Evolutionary conservation across 2,329 filamentous ascomycete genomes (phyloP), one percentile per base, ranked within the genome.

Genomic region (Fonsecaea pedrosoi): DNA sequence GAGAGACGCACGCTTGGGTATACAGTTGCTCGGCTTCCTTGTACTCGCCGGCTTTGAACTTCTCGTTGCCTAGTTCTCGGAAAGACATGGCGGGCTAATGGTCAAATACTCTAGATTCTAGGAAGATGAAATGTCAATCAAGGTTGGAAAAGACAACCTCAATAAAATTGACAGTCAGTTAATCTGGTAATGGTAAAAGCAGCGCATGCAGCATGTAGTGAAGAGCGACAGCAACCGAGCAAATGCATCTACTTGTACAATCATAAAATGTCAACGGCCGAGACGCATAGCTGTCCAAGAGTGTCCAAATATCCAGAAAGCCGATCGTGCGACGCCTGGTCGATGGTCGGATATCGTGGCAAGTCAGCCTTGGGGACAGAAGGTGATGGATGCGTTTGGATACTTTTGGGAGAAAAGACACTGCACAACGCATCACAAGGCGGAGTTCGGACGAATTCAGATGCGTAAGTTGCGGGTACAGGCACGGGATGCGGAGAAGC

Each of bases 21-120:
- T 78, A 83, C 56, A 77, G 73, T n/a, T 82, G 78, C 73, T 83
- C 81, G 18, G 81, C 81, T 21, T 80, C 80, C 58, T 73, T 76
- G 70, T 77, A 82, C 54, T 82, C 77, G 13, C 79, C 80, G 37
- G 78, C 75, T 64, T 82, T 82, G 75, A 77, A 83, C 71, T 79
- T 78, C 71, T 79, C 75, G 64, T 83, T 82, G 64, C 80, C 81
- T 69, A 78, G 80, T 56, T 79, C 75, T 13, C 66, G 63, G 35
- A 66, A 67, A 13, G 66, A 69, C 59, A 61, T 61, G 45, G 6
- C 38, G 9, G 48, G 5, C 10, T 30, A 21, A 38, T 48, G 18
- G 35, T 38, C 34, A 32, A 45, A 21, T 48, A 30, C n/a, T 61
- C 48, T 25, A 54, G 21, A 12, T 3, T 50, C 45, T 50, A 50